Evolutionary conservation across 2,329 filamentous ascomycete species (phyloP), one percentile per base, ranked within the genome.

Genomic region (Monosporascus sp.): DNA sequence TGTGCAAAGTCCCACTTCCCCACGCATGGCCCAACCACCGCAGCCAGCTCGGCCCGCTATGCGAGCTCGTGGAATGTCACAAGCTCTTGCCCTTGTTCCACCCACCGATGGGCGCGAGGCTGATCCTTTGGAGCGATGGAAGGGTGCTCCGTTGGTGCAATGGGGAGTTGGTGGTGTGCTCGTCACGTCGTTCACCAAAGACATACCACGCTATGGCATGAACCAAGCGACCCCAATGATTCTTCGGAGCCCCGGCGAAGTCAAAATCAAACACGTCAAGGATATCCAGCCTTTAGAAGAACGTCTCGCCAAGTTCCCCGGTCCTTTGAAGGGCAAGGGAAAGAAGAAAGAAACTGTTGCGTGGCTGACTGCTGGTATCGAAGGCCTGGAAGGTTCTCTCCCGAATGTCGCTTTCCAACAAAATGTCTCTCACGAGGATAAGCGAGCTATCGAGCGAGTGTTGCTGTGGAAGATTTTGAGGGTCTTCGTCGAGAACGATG

Each of bases 281-380:
- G 85, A 91, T 44, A 76, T 90, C 31, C 74, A 89, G 45, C 85
- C 89, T 5, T 74, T 91, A 8, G 76, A 83, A 24, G 90, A 94
- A 37, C 81, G 85, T 2, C 74, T 94, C 48, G 80, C 84, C 18
- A 91, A 86, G 61, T 97, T 97, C 64, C 94, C 94, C 0, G 94
- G 94, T 0, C 94, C 95, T 3, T 74, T 99, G 28, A 91, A 88
- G 69, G 81, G 85, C 41, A 97, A 97, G 67, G 85, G 86, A 1
- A 97, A 96, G 78, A 99, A 99, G 78, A 99, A 97, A 74, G 93
- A 99, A 51, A 82, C 91, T 0, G 63, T 92, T 44, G 72, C 83
- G 2, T 99, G 95, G 94, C 77, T 99, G 45, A 81, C 79, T 5
- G 76, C 80, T 55, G 90, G 87, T 50, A 93, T 97, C 52, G 86